Evolutionary conservation across 129 eudicot species (phyloP), one percentile per base, ranked within the genome.

Genomic region (Chrysanthemum seticuspe): DNA sequence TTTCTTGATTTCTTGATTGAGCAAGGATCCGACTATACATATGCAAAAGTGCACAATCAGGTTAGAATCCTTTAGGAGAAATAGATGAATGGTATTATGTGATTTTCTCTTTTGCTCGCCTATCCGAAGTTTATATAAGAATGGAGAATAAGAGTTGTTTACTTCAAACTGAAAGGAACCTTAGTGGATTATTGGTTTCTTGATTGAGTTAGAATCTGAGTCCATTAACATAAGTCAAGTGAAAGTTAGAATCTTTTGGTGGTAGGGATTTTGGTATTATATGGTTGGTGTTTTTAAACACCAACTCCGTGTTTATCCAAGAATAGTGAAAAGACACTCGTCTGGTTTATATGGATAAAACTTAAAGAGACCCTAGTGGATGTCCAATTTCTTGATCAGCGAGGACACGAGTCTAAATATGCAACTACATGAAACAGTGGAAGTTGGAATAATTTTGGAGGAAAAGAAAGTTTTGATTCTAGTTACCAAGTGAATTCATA

Each of bases 181-280:
- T n/a, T 76, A 62, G 75, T 68, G 80, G 80, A 60, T 21, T 69
- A 40, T 27, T 50, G 57, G 62, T 47, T 78, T 78, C 54, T 40
- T 64, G 67, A 78, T 78, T 34, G 78, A 54, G 57, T 53, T n/a
- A 23, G 61, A 71, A 40, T 75, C 31, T 19, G 7, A 71, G 48
- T 63, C 72, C 13, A 72, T 18, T 21, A 72, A 58, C 15, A 63
- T 68, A 72, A 47, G 72, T 63, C 44, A 71, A 8, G 73, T 72
- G 78, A 78, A 78, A 78, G 78, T 57, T 65, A 27, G 69, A 64
- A 72, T 72, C 78, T 72, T 78, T 71, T 78, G 55, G 67, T 27
- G 78, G 45, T 62, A 77, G 13, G 21, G 70, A 70, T 76, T 50
- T 72, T 77, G 45, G 72, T 57, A 67, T 76, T 29, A 67, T 67